A percentile compares a stretch with the other conserved stretches of the same genome.
phyloP scores from a whole-genome alignment of 306 rosid species.

The Begonia peltatifolia region DNA sequence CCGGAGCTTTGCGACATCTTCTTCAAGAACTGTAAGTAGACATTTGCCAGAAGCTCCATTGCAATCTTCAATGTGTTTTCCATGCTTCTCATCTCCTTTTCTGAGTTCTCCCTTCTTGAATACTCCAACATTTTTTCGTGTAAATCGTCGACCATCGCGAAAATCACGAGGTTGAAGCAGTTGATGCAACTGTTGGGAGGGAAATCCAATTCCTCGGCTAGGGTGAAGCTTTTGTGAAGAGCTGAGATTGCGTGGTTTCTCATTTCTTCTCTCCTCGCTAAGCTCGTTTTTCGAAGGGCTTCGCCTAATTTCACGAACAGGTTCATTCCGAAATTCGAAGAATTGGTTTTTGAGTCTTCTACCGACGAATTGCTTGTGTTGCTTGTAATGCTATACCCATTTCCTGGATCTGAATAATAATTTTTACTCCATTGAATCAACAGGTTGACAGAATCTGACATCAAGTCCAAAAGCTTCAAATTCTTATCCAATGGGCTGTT shows the following conservation, averaged over 20 bases:
- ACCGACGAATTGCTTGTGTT: constrained; percentile 37
- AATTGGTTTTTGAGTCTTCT: constrained; percentile 24
- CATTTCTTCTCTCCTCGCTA: constrained; percentile 74
- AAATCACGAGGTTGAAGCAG: constrained; percentile 61
- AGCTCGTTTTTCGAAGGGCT: constrained; percentile 54
- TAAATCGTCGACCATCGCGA: constrained; percentile 83
- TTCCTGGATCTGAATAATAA: constrained; percentile 42
- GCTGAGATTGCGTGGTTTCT: constrained; percentile 68
- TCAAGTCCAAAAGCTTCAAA: constrained; percentile 44
- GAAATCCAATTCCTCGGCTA: constrained; percentile 58
- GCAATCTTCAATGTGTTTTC: constrained; percentile 73
- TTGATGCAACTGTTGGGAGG: constrained; percentile 39
- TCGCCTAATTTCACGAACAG: constrained; percentile 75
- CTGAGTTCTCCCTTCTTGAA: constrained; percentile 69
- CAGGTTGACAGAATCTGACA: constrained; percentile 46
- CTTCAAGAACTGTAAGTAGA: constrained; percentile 49
- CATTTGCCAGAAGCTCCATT: constrained; percentile 58
- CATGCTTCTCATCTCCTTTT: constrained; percentile 86
- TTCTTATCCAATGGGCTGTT: constrained; percentile 78
- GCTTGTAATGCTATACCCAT: constrained; percentile 29
- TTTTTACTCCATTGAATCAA: constrained; percentile 54
- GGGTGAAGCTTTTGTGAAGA: constrained; percentile 42
- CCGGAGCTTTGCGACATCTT: constrained; percentile 40
- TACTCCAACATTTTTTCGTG: constrained; percentile 90
- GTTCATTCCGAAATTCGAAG: constrained; percentile 36